A percentile compares a stretch with the other conserved stretches of the same genome.
Conservation (phyloP, 306 rosid genomes). For the Prunus mongolica region DNA sequence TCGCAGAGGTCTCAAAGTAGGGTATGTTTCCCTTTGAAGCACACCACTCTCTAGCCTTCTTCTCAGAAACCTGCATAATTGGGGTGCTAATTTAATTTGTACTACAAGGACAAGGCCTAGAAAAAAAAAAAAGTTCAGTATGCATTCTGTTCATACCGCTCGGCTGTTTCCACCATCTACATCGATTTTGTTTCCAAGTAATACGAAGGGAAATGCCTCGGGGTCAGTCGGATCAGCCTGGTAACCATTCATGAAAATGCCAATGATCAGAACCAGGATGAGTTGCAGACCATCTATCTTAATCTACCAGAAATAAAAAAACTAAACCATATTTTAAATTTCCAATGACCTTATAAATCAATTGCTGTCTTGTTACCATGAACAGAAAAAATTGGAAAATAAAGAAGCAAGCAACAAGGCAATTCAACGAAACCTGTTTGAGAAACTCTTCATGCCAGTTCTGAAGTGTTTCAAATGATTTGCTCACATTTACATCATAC, state of each 20-base stretch:
- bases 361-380: background rate
- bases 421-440: constrained; percentile 57
- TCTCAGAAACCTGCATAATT: constrained; percentile 56
- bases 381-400: background rate
- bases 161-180: constrained; percentile 55
- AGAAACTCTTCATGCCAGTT: constrained; percentile 87
- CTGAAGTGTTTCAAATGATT: constrained; percentile 67
- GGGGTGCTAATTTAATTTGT: background rate
- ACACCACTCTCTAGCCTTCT: constrained; percentile 79
- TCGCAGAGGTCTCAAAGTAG: constrained; percentile 88
- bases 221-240: constrained; percentile 60
- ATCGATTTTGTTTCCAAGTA: constrained; percentile 83
- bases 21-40: constrained; percentile 70
- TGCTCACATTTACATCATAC: constrained; percentile 62
- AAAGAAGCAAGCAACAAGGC: background rate
- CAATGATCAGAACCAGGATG: constrained; percentile 4
- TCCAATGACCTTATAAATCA: too few species aligned
- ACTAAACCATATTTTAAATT: too few species aligned
- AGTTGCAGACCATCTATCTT: background rate
- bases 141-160: constrained; percentile 42
- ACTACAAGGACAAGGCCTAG: background rate
- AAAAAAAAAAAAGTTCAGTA: background rate
- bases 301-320: too few species aligned
- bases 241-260: constrained; percentile 9
- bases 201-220: constrained; percentile 64